Percentiles rank a stretch among this genome's conserved stretches.
Conservation (phyloP, 2,329 filamentous ascomycete species). For the Penicillium sp. region DNA sequence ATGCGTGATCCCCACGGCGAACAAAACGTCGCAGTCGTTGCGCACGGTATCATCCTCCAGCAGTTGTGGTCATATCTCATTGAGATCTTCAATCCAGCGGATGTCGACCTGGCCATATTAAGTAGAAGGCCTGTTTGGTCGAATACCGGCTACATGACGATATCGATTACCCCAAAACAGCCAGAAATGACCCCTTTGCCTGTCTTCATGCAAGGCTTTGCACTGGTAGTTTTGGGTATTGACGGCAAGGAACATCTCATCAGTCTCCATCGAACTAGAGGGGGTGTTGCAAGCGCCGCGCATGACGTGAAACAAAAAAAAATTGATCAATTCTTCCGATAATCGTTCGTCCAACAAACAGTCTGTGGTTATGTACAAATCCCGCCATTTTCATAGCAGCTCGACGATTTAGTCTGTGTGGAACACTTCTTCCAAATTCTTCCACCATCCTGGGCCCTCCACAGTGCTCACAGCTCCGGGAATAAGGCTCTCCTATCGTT, state of each 20-base stretch:
- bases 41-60: slow-evolving; percentile 78
- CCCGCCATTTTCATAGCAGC: background rate
- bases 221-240: slow-evolving; percentile 54
- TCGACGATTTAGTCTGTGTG: slow-evolving; percentile 26
- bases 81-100: slow-evolving; percentile 51
- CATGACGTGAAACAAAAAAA: slow-evolving; percentile 75
- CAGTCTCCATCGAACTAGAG: slow-evolving; percentile 73
- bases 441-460: slow-evolving; percentile 40
- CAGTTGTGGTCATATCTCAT: slow-evolving; percentile 65
- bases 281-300: slow-evolving; percentile 75
- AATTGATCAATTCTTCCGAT: slow-evolving; percentile 70
- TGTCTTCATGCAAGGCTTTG: background rate
- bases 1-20: slow-evolving; percentile 31
- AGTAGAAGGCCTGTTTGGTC: slow-evolving; percentile 58
- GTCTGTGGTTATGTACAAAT: slow-evolving; percentile 6
- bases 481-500: slow-evolving; percentile 32
- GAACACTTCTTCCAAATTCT: slow-evolving; percentile 37
- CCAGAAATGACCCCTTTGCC: background rate
- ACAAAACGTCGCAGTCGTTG: slow-evolving; percentile 65
- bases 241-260: slow-evolving; percentile 71
- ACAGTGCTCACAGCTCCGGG: slow-evolving; percentile 34
- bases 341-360: background rate
- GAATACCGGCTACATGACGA: slow-evolving; percentile 63
- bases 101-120: slow-evolving; percentile 49
- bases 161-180: slow-evolving; percentile 33